Evolutionary conservation across 495 filamentous ascomycete species (phyloP).

Genomic region (Xylaria palmicola): DNA sequence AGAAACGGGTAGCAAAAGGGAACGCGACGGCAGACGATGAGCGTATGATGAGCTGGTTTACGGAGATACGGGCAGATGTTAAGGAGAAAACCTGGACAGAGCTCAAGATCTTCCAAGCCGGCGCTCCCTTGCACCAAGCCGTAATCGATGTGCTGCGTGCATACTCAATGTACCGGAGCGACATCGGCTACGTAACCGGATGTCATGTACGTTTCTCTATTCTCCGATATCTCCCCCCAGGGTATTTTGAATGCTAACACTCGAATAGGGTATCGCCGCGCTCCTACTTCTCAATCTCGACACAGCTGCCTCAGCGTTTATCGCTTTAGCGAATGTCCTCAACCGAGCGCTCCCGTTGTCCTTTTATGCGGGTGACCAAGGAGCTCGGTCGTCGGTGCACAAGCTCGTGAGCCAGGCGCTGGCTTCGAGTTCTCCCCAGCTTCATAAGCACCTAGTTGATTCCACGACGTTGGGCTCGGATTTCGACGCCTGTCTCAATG

Average conservation of each 20-base stretch:
- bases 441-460: conserved; percentile 65
- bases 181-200: conserved; percentile 87
- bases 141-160: conserved; percentile 82
- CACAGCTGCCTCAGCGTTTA: conserved; percentile 69
- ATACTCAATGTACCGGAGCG: conserved; percentile 89
- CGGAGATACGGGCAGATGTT: conserved; percentile 68
- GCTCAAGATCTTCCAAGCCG: conserved; percentile 77
- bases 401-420: conserved; percentile 69
- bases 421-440: conserved; percentile 65
- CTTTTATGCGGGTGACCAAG: conserved; percentile 76
- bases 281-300: conserved; percentile 83
- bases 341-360: conserved; percentile 86
- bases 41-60: conserved; percentile 55
- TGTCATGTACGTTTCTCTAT: conserved; percentile 63
- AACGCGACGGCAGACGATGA: conserved; percentile 47
- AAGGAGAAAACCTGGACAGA: conserved; percentile 70
- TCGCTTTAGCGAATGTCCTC: conserved; percentile 80
- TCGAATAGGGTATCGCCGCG: conserved; percentile 71
- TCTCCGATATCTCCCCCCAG: not conserved
- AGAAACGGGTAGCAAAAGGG: conserved; percentile 46
- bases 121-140: conserved; percentile 70
- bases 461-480: conserved; percentile 33
- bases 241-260: conserved; percentile 22
- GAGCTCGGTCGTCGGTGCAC: conserved; percentile 70
- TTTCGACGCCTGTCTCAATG: conserved; percentile 50